A percentile compares a stretch with the other conserved stretches of the same genome.
Evolutionary conservation across 768 basidiomycete species (phyloP).

Genomic region (Pilatotrama ljubarskyi): DNA sequence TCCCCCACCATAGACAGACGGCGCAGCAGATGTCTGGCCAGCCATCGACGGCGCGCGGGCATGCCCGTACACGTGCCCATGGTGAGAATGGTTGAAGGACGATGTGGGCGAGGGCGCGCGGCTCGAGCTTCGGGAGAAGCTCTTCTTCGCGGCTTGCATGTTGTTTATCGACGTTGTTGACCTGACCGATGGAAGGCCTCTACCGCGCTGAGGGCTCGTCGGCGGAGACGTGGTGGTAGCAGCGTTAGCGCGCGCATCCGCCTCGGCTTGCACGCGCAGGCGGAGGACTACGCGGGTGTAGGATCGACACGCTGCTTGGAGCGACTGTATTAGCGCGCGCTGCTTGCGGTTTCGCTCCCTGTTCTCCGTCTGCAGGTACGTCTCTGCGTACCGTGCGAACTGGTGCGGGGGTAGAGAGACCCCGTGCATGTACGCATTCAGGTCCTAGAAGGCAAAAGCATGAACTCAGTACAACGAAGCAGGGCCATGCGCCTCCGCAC

Average conservation of each 20-base stretch:
- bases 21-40: constrained; percentile 3
- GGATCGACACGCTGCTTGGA: constrained; percentile 66
- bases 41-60: not conserved
- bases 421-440: constrained; percentile 78
- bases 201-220: constrained; percentile 13
- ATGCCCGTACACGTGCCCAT: not conserved
- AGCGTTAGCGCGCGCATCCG: constrained; percentile 37
- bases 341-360: constrained; percentile 36
- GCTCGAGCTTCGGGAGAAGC: constrained; percentile 49
- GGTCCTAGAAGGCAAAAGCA: constrained; percentile 51
- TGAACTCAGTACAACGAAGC: not conserved
- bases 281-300: constrained; percentile 82
- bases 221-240: not conserved
- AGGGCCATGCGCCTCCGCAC: not conserved
- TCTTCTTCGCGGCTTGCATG: constrained; percentile 8
- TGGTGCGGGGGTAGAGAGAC: constrained; percentile 75
- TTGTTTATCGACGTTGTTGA: constrained; percentile 17
- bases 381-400: constrained; percentile 59
- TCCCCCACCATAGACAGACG: not conserved
- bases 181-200: not conserved
- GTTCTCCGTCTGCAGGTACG: constrained; percentile 55
- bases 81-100: constrained; percentile 43
- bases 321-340: constrained; percentile 45
- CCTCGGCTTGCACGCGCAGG: constrained; percentile 77
- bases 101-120: constrained; percentile 71